Evolutionary conservation across 176 grass and related monocot genomes (phyloP).

Genomic region (Raddia guianensis): DNA sequence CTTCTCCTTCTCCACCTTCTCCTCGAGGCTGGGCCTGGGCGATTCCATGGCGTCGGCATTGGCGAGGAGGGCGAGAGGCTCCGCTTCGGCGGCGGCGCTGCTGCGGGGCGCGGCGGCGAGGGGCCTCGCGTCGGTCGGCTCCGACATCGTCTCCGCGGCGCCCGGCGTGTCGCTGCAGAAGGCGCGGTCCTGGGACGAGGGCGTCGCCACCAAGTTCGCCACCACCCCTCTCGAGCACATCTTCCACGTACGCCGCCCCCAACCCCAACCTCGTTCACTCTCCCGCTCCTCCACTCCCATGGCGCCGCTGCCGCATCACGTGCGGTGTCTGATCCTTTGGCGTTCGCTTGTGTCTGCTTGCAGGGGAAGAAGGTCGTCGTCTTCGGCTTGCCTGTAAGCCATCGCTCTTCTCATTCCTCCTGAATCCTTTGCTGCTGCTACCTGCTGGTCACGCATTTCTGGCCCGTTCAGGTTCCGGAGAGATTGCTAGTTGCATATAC

Average conservation of each 20-base stretch:
- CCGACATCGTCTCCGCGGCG: conserved; percentile 67
- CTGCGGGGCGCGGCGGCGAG: conserved; percentile 32
- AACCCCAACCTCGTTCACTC: background rate
- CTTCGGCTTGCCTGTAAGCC: conserved; percentile 89
- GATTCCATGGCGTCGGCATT: conserved; percentile 88
- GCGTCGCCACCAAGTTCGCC: conserved; percentile 83
- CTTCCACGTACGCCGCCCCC: conserved; percentile 57
- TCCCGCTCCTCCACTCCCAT: background rate
- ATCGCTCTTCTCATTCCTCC: background rate
- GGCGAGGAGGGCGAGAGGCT: conserved; percentile 49
- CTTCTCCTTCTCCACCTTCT: background rate
- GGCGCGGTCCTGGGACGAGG: conserved; percentile 90
- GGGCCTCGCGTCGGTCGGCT: conserved; percentile 58
- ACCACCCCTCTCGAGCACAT: conserved; percentile 83
- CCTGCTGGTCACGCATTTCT: background rate
- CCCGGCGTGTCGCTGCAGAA: conserved; percentile 87
- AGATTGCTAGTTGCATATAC: too few species aligned
- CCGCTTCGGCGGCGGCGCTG: conserved; percentile 30
- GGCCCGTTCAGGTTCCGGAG: background rate
- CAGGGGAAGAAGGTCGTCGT: conserved; percentile 98
- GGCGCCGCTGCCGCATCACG: background rate
- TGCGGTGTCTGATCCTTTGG: background rate
- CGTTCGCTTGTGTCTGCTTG: conserved; percentile 35
- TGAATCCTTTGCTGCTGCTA: background rate
- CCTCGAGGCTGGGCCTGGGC: background rate